Evolutionary conservation across 1,139 yeast species (phyloP).

Genomic region (Hemisphaericaspora xylanilytica): DNA sequence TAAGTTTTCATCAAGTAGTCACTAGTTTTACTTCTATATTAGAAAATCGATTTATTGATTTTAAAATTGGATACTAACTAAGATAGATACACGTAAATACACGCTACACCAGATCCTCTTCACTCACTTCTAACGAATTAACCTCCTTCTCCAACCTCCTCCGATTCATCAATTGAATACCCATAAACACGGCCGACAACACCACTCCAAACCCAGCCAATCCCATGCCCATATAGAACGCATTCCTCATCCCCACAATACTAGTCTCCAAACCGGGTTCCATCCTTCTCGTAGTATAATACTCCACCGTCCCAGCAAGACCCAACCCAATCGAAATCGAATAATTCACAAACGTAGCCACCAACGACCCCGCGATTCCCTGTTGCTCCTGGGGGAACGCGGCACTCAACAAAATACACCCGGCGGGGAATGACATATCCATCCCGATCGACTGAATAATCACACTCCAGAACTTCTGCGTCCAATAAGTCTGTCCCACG

Average conservation of each 20-base stretch:
- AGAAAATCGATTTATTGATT: too few relatives aligned
- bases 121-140: too few relatives aligned
- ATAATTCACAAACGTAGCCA: slow-evolving; percentile 60
- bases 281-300: slow-evolving; percentile 34
- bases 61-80: too few relatives aligned
- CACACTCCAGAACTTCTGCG: slow-evolving; percentile 48
- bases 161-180: slow-evolving; percentile 11
- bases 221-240: slow-evolving; percentile 52
- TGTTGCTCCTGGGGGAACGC: slow-evolving; percentile 54
- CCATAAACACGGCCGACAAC: slow-evolving; percentile 22
- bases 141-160: neutral
- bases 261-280: slow-evolving; percentile 22
- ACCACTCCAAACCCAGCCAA: slow-evolving; percentile 45
- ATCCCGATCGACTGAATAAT: slow-evolving; percentile 55
- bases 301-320: slow-evolving; percentile 60
- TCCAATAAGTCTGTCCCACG: slow-evolving; percentile 50
- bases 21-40: too few relatives aligned
- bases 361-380: slow-evolving; percentile 65
- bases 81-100: too few relatives aligned
- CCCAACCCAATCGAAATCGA: slow-evolving; percentile 65
- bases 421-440: slow-evolving; percentile 69
- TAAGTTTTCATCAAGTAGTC: too few relatives aligned
- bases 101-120: too few relatives aligned
- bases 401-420: slow-evolving; percentile 48
- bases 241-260: slow-evolving; percentile 40